A percentile compares a stretch with the other conserved stretches of the same genome.
phyloP scores from a whole-genome alignment of 169 alveolate genomes.

The Babesia ovata region DNA sequence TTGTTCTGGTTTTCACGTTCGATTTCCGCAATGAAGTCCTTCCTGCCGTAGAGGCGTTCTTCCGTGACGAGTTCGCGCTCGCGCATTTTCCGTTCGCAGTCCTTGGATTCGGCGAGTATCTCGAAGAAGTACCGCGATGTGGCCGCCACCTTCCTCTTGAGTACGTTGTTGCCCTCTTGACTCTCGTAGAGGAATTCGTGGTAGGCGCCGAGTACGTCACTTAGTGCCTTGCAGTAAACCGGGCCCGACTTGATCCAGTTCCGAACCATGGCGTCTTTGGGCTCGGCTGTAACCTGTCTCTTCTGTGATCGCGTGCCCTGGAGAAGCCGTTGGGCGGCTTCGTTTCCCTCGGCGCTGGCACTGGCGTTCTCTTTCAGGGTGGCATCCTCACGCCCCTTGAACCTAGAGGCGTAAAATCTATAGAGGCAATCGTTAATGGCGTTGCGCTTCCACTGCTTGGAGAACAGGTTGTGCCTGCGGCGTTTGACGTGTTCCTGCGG shows the following conservation, averaged over 20 bases:
- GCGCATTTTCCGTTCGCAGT: slow-evolving; percentile 66
- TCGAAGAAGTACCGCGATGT: slow-evolving; percentile 67
- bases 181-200: slow-evolving; percentile 50
- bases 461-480: slow-evolving; percentile 53
- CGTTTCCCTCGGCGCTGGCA: neutral
- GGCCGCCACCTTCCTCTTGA: slow-evolving; percentile 46
- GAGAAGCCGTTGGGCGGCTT: neutral
- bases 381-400: neutral
- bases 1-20: slow-evolving; percentile 51
- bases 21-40: slow-evolving; percentile 58
- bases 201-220: slow-evolving; percentile 23
- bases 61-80: slow-evolving; percentile 66
- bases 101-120: slow-evolving; percentile 69
- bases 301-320: neutral
- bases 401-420: slow-evolving; percentile 13
- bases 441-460: slow-evolving; percentile 68
- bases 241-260: slow-evolving; percentile 65
- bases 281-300: neutral
- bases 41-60: slow-evolving; percentile 62
- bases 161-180: slow-evolving; percentile 23
- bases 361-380: slow-evolving; percentile 17
- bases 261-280: neutral
- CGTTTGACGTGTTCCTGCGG: slow-evolving; percentile 44
- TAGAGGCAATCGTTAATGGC: slow-evolving; percentile 36
- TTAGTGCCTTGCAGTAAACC: slow-evolving; percentile 31